These are phyloP conservation scores for Paraphaeosphaeria minitans DNA, from an alignment of 2,329 filamentous ascomycete species.

Conservation along the genomic window DNA sequence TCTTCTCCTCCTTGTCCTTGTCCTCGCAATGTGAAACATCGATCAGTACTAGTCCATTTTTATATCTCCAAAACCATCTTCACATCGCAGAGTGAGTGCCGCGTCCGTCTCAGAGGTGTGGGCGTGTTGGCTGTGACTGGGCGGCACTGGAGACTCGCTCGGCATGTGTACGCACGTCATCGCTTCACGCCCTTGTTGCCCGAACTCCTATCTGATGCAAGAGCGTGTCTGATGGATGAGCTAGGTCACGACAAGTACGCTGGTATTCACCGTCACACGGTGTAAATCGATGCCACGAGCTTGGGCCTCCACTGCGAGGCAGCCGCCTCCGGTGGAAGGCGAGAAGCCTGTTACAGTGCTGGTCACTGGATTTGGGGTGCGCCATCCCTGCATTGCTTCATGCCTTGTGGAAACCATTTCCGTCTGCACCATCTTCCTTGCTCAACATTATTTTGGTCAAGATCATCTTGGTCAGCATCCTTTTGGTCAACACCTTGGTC, in stretches of 20 bases:
- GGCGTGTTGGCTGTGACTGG: neutral
- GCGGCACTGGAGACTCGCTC: neutral
- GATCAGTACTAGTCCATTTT: neutral
- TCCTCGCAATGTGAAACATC: neutral
- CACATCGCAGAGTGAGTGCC: neutral
- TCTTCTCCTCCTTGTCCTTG: neutral
- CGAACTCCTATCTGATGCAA: neutral
- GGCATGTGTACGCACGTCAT: neutral
- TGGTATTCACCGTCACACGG: neutral
- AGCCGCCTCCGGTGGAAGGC: constrained; percentile 33
- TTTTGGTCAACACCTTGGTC: neutral
- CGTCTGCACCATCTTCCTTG: neutral
- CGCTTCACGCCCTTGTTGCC: neutral
- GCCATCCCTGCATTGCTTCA: neutral
- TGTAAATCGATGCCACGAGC: constrained; percentile 22
- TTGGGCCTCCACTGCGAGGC: constrained; percentile 30
- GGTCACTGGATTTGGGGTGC: constrained; percentile 45
- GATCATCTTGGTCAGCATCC: too few relatives aligned
- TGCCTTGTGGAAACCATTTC: too few relatives aligned
- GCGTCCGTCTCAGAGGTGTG: neutral
- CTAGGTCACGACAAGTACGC: neutral
- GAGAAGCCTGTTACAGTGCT: constrained; percentile 44
- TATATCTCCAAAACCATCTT: neutral
- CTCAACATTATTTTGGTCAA: neutral
- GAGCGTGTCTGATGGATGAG: neutral